Percentiles rank a stretch among this genome's conserved stretches.
These are phyloP conservation scores for Annulohypoxylon maeteangense DNA, from an alignment of 495 filamentous ascomycete species.

Conservation along the genomic window DNA sequence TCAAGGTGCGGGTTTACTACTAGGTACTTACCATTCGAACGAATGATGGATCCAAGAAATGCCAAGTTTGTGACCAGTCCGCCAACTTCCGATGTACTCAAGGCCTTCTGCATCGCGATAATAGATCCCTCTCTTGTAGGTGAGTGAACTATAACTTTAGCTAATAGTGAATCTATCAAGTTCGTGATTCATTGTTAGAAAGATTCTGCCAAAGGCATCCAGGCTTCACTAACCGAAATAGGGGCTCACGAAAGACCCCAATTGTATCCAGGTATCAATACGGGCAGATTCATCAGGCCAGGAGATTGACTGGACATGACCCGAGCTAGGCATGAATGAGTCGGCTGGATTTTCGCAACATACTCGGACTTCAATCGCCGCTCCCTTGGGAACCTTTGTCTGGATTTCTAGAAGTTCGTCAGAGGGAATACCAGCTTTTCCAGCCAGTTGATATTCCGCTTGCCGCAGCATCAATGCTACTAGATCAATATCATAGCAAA, in stretches of 20 bases:
- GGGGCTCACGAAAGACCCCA: constrained; percentile 63
- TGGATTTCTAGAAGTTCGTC: constrained; percentile 23
- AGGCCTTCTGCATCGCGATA: constrained; percentile 53
- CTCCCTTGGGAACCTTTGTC: constrained; percentile 16
- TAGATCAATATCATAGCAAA: constrained; percentile 68
- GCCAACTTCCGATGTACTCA: constrained; percentile 58
- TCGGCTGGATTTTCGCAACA: constrained; percentile 70
- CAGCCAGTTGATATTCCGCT: constrained; percentile 36
- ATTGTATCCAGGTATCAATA: constrained; percentile 71
- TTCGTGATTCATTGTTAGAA: not conserved
- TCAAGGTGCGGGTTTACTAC: too few relatives aligned
- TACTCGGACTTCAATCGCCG: constrained; percentile 67
- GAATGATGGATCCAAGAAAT: constrained; percentile 61
- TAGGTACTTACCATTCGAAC: constrained; percentile 40
- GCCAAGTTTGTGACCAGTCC: constrained; percentile 69
- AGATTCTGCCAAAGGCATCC: not conserved
- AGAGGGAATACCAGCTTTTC: constrained; percentile 28
- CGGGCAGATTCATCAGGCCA: constrained; percentile 59
- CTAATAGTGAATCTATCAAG: constrained; percentile 65
- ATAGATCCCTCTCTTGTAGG: constrained; percentile 56
- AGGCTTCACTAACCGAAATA: constrained; percentile 58
- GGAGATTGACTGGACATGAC: constrained; percentile 65
- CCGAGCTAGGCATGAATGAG: constrained; percentile 67
- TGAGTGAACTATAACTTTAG: constrained; percentile 68
- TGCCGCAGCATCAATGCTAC: constrained; percentile 59